Conservation (phyloP, 2,329 filamentous ascomycete genomes). For the Trichoderma guizhouense region DNA sequence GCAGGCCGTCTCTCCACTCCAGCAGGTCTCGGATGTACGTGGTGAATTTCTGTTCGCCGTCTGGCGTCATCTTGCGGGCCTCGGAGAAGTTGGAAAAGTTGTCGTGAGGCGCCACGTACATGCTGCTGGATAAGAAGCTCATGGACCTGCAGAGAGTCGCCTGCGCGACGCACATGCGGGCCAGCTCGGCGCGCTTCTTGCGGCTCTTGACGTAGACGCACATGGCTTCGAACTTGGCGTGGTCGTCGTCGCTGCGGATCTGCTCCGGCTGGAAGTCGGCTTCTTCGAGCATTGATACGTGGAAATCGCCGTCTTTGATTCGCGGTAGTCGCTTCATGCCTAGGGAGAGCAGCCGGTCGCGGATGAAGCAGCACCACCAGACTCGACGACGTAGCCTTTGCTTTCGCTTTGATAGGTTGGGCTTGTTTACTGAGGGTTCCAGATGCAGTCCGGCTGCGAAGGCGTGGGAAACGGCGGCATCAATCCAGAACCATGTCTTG, state of each 20-base stretch:
- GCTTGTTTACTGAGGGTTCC: slow-evolving; percentile 2
- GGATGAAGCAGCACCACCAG: slow-evolving; percentile 17
- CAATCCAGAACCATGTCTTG: slow-evolving; percentile 15
- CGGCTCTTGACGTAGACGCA: slow-evolving; percentile 13
- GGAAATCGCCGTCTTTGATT: slow-evolving; percentile 11
- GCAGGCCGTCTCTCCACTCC: slow-evolving; percentile 11
- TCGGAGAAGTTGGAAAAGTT: not conserved
- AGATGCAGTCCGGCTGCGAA: slow-evolving; percentile 14
- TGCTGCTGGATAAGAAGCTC: slow-evolving; percentile 11
- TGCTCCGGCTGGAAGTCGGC: slow-evolving; percentile 14
- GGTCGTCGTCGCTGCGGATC: slow-evolving; percentile 8
- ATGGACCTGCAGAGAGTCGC: slow-evolving; percentile 7
- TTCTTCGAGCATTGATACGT: slow-evolving; percentile 8
- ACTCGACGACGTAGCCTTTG: slow-evolving; percentile 7
- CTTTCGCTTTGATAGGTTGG: slow-evolving; percentile 4
- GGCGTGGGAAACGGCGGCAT: slow-evolving; percentile 10
- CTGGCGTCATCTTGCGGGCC: not conserved
- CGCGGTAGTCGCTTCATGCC: slow-evolving; percentile 10
- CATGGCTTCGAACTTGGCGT: slow-evolving; percentile 1
- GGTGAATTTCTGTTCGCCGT: slow-evolving; percentile 8
- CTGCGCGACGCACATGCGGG: slow-evolving; percentile 10
- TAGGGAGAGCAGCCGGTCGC: slow-evolving; percentile 7
- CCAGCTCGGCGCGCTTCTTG: slow-evolving; percentile 13
- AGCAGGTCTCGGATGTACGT: slow-evolving; percentile 15
- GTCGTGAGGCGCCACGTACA: slow-evolving; percentile 13